phyloP scores from a whole-genome alignment of 2,329 filamentous ascomycete genomes.

The Xylaria polymorpha region DNA sequence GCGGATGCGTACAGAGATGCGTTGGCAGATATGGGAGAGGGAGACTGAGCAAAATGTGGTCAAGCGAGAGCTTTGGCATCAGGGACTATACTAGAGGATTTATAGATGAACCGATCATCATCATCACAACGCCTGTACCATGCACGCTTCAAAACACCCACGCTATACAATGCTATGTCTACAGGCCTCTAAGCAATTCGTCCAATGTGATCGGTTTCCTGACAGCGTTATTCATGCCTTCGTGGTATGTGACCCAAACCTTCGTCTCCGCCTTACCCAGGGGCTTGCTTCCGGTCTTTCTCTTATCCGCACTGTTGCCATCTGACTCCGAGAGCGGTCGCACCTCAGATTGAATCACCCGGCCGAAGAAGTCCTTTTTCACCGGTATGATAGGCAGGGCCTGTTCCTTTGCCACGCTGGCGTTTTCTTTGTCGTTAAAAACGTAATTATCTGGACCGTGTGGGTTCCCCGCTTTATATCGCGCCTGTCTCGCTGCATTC shows the following conservation, averaged over 20 bases:
- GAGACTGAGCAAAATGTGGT: conserved; percentile 42
- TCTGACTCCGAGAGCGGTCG: conserved; percentile 53
- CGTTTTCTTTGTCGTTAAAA: conserved; percentile 57
- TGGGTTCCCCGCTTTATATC: conserved; percentile 66
- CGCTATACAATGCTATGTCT: conserved; percentile 19
- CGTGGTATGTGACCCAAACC: conserved; percentile 80
- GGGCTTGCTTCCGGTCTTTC: conserved; percentile 45
- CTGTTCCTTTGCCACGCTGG: conserved; percentile 37
- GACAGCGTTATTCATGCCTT: conserved; percentile 83
- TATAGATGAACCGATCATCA: conserved; percentile 22
- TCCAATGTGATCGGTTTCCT: conserved; percentile 77
- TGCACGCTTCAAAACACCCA: conserved; percentile 31
- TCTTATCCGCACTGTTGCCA: conserved; percentile 48
- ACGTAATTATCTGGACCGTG: conserved; percentile 41
- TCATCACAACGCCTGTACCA: conserved; percentile 37
- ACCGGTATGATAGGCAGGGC: conserved; percentile 50
- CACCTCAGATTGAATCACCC: conserved; percentile 51
- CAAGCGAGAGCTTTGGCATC: conserved; percentile 9
- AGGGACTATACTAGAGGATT: conserved; percentile 18
- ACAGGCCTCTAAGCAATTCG: conserved; percentile 73
- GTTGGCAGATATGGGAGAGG: conserved; percentile 56
- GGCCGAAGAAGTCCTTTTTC: conserved; percentile 56
- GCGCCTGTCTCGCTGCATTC: conserved; percentile 72
- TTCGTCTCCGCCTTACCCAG: conserved; percentile 60
- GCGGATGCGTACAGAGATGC: conserved; percentile 72